These are phyloP conservation scores for Tetragonia tetragonoides DNA, from an alignment of 148 eudicot species.

Conservation along the genomic window DNA sequence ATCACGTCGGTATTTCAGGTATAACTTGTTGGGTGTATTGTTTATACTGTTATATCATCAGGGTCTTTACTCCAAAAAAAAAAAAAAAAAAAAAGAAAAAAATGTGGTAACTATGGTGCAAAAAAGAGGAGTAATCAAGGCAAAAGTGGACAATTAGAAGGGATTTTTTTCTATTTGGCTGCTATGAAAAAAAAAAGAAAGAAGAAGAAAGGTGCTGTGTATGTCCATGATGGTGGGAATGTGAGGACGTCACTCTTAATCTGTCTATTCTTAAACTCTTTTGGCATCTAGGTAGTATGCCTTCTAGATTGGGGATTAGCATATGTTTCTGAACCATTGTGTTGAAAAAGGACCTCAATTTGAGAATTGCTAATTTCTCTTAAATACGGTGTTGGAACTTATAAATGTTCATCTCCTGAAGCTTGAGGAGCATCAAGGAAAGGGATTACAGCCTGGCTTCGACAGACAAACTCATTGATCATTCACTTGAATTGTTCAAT, in stretches of 20 bases:
- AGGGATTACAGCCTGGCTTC: neutral
- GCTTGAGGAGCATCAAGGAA: neutral
- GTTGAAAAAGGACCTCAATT: neutral
- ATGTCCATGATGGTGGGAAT: neutral
- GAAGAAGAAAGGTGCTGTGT: neutral
- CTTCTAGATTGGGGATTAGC: neutral
- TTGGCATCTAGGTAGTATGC: neutral
- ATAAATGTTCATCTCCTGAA: neutral
- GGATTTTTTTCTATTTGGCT: neutral
- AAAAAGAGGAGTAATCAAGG: neutral
- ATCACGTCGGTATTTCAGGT: constrained; percentile 95
- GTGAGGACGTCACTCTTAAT: too few relatives aligned
- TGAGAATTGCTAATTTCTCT: constrained; percentile 1
- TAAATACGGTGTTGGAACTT: neutral
- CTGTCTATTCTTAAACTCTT: neutral
- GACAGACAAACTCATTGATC: neutral
- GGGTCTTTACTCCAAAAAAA: neutral
- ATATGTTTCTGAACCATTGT: neutral
- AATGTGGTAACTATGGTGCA: neutral
- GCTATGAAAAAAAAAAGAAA: too few relatives aligned
- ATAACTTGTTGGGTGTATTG: constrained; percentile 7
- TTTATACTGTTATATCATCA: neutral
- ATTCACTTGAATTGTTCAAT: neutral
- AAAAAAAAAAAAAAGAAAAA: neutral
- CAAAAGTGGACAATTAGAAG: neutral